A percentile compares a stretch with the other conserved stretches of the same genome.
Evolutionary conservation across 345 rosid species (phyloP).

Genomic region (Heritiera fomes): DNA sequence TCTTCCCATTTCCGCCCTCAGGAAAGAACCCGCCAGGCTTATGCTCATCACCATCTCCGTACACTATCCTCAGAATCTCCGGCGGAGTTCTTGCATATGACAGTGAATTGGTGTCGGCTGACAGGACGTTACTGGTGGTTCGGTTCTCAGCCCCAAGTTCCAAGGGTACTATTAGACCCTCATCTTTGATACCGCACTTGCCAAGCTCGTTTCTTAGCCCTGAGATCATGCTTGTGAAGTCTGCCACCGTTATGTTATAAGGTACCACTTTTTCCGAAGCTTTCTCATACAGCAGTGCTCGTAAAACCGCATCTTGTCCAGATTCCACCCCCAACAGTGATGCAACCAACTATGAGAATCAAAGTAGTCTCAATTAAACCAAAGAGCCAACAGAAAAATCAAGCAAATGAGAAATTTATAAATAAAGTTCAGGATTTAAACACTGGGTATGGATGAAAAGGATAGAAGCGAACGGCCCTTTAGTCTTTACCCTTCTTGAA

Average conservation of each 20-base stretch:
- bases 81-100: conserved; percentile 41
- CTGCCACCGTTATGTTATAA: conserved; percentile 40
- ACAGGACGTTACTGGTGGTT: conserved; percentile 38
- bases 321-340: conserved; percentile 63
- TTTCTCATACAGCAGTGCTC: conserved; percentile 47
- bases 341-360: conserved; percentile 44
- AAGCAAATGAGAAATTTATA: too few relatives aligned
- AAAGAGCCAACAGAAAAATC: too few relatives aligned
- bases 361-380: neutral
- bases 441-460: too few relatives aligned
- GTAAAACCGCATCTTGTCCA: conserved; percentile 65
- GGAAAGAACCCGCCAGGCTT: conserved; percentile 48
- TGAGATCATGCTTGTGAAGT: conserved; percentile 39
- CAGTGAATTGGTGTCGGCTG: conserved; percentile 35
- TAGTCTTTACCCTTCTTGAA: conserved; percentile 39
- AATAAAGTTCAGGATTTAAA: too few relatives aligned
- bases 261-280: conserved; percentile 35
- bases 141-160: conserved; percentile 43
- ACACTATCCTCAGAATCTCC: conserved; percentile 48
- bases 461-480: too few relatives aligned
- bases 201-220: conserved; percentile 41
- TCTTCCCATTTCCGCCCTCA: conserved; percentile 43
- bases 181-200: conserved; percentile 45
- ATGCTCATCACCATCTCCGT: conserved; percentile 37
- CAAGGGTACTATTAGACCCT: conserved; percentile 43